Evolutionary conservation across 2,329 filamentous ascomycete genomes (phyloP).

Genomic region (Colletotrichum destructivum): DNA sequence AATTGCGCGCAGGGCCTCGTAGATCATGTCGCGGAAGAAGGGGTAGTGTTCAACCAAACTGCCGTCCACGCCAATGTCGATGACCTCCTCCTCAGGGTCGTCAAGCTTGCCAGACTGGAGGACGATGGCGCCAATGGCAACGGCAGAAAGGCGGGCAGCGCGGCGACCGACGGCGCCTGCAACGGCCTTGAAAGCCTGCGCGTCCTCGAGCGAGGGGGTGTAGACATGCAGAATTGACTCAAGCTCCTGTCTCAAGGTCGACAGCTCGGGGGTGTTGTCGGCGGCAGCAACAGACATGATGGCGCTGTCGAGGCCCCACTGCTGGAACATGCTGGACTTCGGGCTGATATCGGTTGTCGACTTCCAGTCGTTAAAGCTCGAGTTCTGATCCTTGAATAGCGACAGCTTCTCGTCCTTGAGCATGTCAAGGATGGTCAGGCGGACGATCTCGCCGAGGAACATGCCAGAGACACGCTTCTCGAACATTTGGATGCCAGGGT

Average conservation of each 20-base stretch:
- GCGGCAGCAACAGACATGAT: conserved; percentile 90
- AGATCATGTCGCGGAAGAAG: conserved; percentile 88
- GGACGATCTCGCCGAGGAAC: conserved; percentile 96
- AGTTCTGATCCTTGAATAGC: conserved; percentile 84
- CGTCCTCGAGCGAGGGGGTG: conserved; percentile 85
- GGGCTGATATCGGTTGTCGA: conserved; percentile 79
- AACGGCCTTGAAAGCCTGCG: conserved; percentile 87
- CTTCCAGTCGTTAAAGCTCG: conserved; percentile 77
- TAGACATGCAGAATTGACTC: conserved; percentile 83
- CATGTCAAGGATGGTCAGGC: conserved; percentile 81
- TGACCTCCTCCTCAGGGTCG: conserved; percentile 75
- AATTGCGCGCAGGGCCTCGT: conserved; percentile 84
- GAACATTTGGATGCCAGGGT: conserved; percentile 98
- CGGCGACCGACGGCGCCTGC: conserved; percentile 88
- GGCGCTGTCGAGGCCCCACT: conserved; percentile 93
- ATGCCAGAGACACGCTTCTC: conserved; percentile 98
- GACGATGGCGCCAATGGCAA: conserved; percentile 88
- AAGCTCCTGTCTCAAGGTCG: conserved; percentile 82
- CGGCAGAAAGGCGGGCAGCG: conserved; percentile 88
- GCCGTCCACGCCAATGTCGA: conserved; percentile 95
- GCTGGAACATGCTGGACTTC: conserved; percentile 78
- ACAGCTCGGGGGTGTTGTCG: conserved; percentile 81
- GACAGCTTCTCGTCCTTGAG: conserved; percentile 76
- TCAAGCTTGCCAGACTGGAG: conserved; percentile 83
- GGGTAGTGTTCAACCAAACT: conserved; percentile 97